A percentile compares a stretch with the other conserved stretches of the same genome.
Conservation (phyloP, 1,284 basidiomycete species). For the Pseudozyma sp. region DNA sequence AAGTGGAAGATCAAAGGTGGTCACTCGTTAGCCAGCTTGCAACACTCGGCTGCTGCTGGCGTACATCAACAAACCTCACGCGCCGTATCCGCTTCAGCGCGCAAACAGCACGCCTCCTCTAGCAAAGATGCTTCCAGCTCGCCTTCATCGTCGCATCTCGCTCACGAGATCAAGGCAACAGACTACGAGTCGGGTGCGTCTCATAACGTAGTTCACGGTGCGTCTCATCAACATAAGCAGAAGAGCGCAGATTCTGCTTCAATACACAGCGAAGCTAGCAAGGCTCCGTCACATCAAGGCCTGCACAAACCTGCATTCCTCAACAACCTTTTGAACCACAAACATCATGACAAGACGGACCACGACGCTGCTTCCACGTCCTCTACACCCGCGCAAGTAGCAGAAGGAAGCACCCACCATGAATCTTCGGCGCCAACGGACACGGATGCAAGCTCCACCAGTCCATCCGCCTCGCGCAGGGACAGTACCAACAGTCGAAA, state of each 20-base stretch:
- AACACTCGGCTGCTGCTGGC: slow-evolving; percentile 44
- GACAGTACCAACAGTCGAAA: slow-evolving; percentile 44
- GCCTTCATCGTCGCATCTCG: not conserved
- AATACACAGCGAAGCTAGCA: slow-evolving; percentile 18
- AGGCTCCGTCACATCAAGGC: slow-evolving; percentile 6
- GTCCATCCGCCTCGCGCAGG: slow-evolving; percentile 12
- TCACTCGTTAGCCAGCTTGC: slow-evolving; percentile 47
- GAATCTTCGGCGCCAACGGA: slow-evolving; percentile 11
- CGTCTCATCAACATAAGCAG: slow-evolving; percentile 15
- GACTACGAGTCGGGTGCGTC: slow-evolving; percentile 31
- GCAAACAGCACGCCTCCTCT: slow-evolving; percentile 14
- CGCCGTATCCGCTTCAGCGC: slow-evolving; percentile 10
- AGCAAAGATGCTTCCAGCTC: slow-evolving; percentile 16
- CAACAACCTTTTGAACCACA: slow-evolving; percentile 22
- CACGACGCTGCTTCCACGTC: slow-evolving; percentile 7
- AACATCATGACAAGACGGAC: slow-evolving; percentile 10
- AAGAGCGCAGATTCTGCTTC: slow-evolving; percentile 28
- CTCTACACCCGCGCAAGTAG: not conserved
- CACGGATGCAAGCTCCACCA: slow-evolving; percentile 10
- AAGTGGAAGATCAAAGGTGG: slow-evolving; percentile 81
- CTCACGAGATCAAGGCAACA: slow-evolving; percentile 24
- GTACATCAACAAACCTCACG: slow-evolving; percentile 32
- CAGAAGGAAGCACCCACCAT: not conserved
- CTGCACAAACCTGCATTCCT: slow-evolving; percentile 21
- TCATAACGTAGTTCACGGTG: slow-evolving; percentile 9